Evolutionary conservation across 805 yeast species (phyloP).

Genomic region (Ogataea wickerhamii): DNA sequence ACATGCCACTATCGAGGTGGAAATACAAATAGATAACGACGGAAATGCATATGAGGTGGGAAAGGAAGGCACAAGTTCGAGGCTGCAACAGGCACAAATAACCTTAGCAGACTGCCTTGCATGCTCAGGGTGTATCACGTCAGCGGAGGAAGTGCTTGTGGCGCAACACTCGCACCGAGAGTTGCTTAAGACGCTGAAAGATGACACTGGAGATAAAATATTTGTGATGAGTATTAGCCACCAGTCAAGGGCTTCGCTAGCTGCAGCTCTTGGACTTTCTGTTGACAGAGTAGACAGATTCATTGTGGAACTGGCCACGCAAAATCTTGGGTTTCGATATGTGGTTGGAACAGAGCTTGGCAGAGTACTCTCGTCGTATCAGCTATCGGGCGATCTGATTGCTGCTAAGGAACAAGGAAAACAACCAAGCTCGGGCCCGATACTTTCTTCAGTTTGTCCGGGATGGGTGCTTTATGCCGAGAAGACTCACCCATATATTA

Average conservation of each 20-base stretch:
- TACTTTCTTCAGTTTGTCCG: constrained; percentile 78
- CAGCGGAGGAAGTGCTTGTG: constrained; percentile 92
- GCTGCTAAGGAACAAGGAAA: constrained; percentile 10
- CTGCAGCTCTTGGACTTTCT: constrained; percentile 56
- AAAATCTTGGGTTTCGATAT: constrained; percentile 62
- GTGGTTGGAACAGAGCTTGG: constrained; percentile 87
- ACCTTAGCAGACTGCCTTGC: constrained; percentile 92
- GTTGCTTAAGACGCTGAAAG: constrained; percentile 54
- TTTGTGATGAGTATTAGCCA: constrained; percentile 82
- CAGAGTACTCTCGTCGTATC: constrained; percentile 56
- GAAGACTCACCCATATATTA: constrained; percentile 85
- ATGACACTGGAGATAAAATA: constrained; percentile 29
- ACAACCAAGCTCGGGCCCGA: constrained; percentile 38
- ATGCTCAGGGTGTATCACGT: constrained; percentile 94
- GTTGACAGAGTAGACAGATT: constrained; percentile 59
- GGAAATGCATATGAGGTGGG: constrained; percentile 70
- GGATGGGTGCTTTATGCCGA: constrained; percentile 97
- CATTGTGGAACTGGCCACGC: constrained; percentile 53
- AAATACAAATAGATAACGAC: constrained; percentile 54
- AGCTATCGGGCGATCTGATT: constrained; percentile 41
- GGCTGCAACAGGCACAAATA: constrained; percentile 76
- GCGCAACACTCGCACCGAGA: constrained; percentile 88
- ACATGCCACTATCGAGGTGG: constrained; percentile 36
- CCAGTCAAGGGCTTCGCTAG: constrained; percentile 79
- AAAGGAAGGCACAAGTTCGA: constrained; percentile 46